These are phyloP conservation scores for Neonectria magnoliae DNA, from an alignment of 2,329 filamentous ascomycete species.

Conservation along the genomic window DNA sequence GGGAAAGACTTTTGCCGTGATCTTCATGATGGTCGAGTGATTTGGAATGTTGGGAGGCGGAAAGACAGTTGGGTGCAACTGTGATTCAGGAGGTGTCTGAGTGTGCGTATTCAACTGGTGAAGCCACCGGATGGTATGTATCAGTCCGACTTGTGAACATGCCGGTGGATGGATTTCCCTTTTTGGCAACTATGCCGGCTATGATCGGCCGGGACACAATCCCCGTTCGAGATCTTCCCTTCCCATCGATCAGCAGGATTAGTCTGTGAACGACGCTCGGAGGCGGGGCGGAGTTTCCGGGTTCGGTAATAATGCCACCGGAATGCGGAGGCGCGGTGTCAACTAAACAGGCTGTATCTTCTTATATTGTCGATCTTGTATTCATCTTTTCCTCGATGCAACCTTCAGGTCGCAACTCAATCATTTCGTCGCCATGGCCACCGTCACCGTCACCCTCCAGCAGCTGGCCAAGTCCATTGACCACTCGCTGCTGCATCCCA, in stretches of 20 bases:
- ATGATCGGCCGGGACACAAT: neutral
- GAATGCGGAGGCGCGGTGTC: neutral
- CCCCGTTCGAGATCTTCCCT: neutral
- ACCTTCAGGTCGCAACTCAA: too few relatives aligned
- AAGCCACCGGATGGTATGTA: too few relatives aligned
- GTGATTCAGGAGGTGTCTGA: too few relatives aligned
- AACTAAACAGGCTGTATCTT: neutral
- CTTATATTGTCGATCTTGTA: too few relatives aligned
- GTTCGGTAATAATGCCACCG: neutral
- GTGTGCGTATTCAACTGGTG: too few relatives aligned
- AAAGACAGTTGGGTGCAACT: too few relatives aligned
- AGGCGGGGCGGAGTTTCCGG: neutral
- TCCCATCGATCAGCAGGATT: neutral
- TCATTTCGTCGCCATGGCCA: conserved; percentile 21
- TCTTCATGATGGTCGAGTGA: too few relatives aligned
- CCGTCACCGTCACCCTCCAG: conserved; percentile 54
- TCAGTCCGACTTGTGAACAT: too few relatives aligned
- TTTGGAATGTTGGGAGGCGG: too few relatives aligned
- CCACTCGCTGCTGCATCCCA: conserved; percentile 70
- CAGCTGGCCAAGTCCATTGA: conserved; percentile 67
- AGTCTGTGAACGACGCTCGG: neutral
- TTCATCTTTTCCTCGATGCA: too few relatives aligned
- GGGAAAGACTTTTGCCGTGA: neutral
- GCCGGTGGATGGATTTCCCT: too few relatives aligned
- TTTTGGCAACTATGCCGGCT: too few relatives aligned